These are phyloP conservation scores for Zymoseptoria pseudotritici DNA, from an alignment of 2,329 filamentous ascomycete species.

Conservation along the genomic window DNA sequence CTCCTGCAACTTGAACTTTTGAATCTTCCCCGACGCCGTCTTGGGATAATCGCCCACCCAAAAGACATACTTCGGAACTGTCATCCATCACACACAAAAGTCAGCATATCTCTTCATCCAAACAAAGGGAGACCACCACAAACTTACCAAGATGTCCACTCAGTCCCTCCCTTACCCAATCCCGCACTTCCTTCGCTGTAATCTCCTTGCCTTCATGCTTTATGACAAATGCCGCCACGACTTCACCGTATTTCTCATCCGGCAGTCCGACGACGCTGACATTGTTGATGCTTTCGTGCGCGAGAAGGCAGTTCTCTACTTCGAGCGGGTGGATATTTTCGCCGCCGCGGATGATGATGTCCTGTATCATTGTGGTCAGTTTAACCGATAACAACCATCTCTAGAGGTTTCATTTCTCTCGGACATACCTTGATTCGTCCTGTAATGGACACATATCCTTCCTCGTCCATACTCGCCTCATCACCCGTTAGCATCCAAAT, in stretches of 20 bases:
- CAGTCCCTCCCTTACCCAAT: slow-evolving; percentile 65
- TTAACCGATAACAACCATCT: not conserved
- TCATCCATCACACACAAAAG: not conserved
- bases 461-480: slow-evolving; percentile 73
- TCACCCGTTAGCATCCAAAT: slow-evolving; percentile 91
- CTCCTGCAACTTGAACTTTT: slow-evolving; percentile 81
- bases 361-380: slow-evolving; percentile 31
- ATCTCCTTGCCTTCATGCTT: slow-evolving; percentile 41
- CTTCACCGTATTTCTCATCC: slow-evolving; percentile 77
- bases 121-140: slow-evolving; percentile 4
- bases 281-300: slow-evolving; percentile 62
- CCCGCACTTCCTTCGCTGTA: slow-evolving; percentile 53
- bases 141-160: slow-evolving; percentile 60
- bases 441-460: slow-evolving; percentile 83
- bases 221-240: slow-evolving; percentile 77
- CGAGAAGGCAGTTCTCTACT: slow-evolving; percentile 79
- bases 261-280: slow-evolving; percentile 77
- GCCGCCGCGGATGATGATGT: slow-evolving; percentile 87
- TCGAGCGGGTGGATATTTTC: slow-evolving; percentile 95
- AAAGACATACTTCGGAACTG: slow-evolving; percentile 81
- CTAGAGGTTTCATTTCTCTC: slow-evolving; percentile 9
- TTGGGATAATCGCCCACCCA: slow-evolving; percentile 82
- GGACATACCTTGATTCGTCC: slow-evolving; percentile 63
- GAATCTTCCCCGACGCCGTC: slow-evolving; percentile 93
- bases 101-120: not conserved